Conservation (phyloP, 78 protist genomes). For the Emiliania huxleyi region DNA sequence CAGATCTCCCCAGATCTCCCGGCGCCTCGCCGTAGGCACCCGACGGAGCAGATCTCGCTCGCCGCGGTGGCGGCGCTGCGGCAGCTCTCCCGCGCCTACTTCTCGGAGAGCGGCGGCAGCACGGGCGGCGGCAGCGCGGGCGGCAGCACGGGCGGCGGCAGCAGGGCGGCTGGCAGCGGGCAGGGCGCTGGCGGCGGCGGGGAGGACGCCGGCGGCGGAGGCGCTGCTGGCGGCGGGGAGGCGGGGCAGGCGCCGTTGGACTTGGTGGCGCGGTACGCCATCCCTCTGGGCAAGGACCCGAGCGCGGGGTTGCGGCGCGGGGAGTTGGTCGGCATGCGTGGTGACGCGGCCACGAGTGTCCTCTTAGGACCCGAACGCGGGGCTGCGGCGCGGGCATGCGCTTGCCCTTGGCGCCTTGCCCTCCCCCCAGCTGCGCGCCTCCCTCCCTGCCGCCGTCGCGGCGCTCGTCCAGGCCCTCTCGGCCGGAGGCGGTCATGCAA, state of each 20-base stretch:
- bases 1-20: too few relatives aligned
- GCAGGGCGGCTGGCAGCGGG: neutral
- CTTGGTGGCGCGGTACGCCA: neutral
- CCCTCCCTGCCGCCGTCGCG: neutral
- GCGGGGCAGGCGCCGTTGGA: neutral
- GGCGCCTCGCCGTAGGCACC: too few relatives aligned
- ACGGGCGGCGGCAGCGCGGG: neutral
- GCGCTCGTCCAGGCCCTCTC: neutral
- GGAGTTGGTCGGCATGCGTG: too few relatives aligned
- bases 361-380: slow-evolving; percentile 28
- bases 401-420: slow-evolving; percentile 42
- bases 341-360: too few relatives aligned
- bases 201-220: neutral
- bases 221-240: too few relatives aligned
- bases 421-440: neutral
- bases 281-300: neutral
- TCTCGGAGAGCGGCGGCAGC: too few relatives aligned
- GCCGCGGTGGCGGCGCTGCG: slow-evolving; percentile 37
- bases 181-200: neutral
- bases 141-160: neutral
- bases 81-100: slow-evolving; percentile 3
- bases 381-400: slow-evolving; percentile 43
- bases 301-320: slow-evolving; percentile 32
- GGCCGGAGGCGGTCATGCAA: slow-evolving; percentile 34
- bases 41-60: neutral